Base-by-base conservation (phyloP, 192 early-diverging fungal genomes). In the Lobosporangium transversale region DNA sequence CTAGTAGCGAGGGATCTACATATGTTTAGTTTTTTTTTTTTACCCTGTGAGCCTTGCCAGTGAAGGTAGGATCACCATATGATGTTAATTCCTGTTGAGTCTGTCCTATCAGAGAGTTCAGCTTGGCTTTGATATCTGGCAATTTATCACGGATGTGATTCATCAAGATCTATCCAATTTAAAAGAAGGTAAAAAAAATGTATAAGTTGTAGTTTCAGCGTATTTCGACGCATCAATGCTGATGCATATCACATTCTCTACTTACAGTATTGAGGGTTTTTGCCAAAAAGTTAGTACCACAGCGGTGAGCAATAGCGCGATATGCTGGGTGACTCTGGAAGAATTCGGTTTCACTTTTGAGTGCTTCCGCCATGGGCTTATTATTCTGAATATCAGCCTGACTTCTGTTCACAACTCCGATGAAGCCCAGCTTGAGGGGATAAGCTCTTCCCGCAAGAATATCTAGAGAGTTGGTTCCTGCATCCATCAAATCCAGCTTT, bases 401-500 rank as follows among this genome's bases (percentile, higher is more conserved):
- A 79, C 90, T 92, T 59, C 91, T 89, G 70, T 94, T 94, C 17
- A 94, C 89, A 18, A 92, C 86, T 53, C 93, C 93, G 55, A 94
- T 88, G 73, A 94, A 94, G 1, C 93, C 93, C 29, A 94, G 79
- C 42, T 91, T 92, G 47, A 94, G 66, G 17, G 91, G 91, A 37
- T 91, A 90, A 4, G 91, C 89, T 33, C 90, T 81, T 31, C 93
- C 93, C 0, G 91, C 86, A 24, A 94, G 85, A 35, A 92, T 90
- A 45, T 94, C 93, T 31, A 94, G 78, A 35, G 93, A 90, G 58
- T 92, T 90, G 37, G 91, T 94, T 52, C 93, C 93, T 47, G 88
- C 86, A 66, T 94, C 93, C 93, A 94, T 94, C 62, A 94, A 68
- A 81, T 94, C 93, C 55, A 94, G 83, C 80, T 94, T 94, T 43